Conservation (phyloP, 257 asterid genomes). For the Phtheirospermum japonicum region DNA sequence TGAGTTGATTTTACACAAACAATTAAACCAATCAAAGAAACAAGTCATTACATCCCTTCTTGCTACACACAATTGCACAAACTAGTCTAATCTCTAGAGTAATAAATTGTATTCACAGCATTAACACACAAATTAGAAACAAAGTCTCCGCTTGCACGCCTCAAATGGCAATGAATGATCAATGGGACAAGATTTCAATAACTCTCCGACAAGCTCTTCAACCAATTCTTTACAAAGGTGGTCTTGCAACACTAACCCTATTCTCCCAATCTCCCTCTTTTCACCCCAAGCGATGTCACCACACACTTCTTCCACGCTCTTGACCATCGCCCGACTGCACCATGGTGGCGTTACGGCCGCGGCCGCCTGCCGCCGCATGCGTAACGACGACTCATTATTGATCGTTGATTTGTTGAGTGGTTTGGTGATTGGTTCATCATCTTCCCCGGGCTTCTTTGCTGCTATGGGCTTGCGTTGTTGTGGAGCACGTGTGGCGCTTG, state of each 20-base stretch:
- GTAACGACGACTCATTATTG: conserved; percentile 27
- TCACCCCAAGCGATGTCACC: conserved; percentile 70
- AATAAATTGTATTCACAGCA: conserved; percentile 17
- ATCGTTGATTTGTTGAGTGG: conserved; percentile 29
- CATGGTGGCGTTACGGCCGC: conserved; percentile 32
- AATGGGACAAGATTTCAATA: conserved; percentile 35
- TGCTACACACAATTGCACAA: not conserved
- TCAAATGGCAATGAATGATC: conserved; percentile 41
- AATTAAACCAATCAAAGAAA: not conserved
- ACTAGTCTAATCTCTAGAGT: not conserved
- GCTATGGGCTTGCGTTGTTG: conserved; percentile 30
- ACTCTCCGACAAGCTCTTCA: conserved; percentile 59
- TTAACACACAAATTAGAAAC: conserved; percentile 33
- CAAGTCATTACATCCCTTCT: conserved; percentile 1
- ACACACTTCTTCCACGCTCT: conserved; percentile 77
- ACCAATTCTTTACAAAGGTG: conserved; percentile 61
- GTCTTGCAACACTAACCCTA: conserved; percentile 66
- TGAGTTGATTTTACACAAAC: not conserved
- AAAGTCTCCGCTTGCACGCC: conserved; percentile 68
- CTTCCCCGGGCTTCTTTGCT: conserved; percentile 45
- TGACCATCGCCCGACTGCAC: conserved; percentile 61
- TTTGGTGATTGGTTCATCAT: conserved; percentile 33
- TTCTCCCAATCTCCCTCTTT: conserved; percentile 58
- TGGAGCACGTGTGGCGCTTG: not conserved
- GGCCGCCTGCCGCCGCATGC: conserved; percentile 33